Base-by-base conservation (phyloP, 768 basidiomycete genomes). In the Suillus bovinus region DNA sequence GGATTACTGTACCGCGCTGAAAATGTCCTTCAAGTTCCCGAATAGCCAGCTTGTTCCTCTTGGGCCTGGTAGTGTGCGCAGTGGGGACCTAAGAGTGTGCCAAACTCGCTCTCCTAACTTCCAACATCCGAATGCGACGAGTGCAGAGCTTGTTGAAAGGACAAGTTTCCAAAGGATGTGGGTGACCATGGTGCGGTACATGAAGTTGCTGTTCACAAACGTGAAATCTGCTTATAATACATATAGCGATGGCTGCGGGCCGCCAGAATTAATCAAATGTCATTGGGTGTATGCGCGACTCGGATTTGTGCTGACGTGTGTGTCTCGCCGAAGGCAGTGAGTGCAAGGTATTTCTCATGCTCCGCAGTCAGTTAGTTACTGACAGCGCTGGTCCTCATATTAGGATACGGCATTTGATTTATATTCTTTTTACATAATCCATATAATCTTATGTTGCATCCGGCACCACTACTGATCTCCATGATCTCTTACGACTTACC, bases 11-110 rank as follows among this genome's bases (percentile, higher is more conserved):
- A 84, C 84, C 8, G 75, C 78, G 6, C 79, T 69, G 67, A 70
- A 72, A 4, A 87, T 77, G 7, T 82, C 76, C 42, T 68, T 72
- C 63, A 84, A 59, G 66, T 86, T 80, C 11, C 86, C 86, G 59
- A 71, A 84, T 13, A 88, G 54, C 60, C 74, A 74, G 64, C 78
- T 82, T 2, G 75, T 57, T 58, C 68, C 80, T 20, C 78, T 74
- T 1, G 86, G 86, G 1, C 85, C 85, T 1, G 80, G 85, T 27
- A 87, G 75, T 44, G 76, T 63, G n/a, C 78, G 76, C 17, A 86
- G 65, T 3, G 82, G 78, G 0, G 83, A 83, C 13, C 69, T 74
- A 63, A 72, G 72, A 47, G 76, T 68, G 2, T 53, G 53, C 54
- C 78, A 78, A 46, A 79, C 24, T 36, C 73, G 64, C 24, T 53